Percentiles rank a stretch among this genome's conserved stretches.
phyloP scores from a whole-genome alignment of 208 protist genomes.

The Trypanosoma rangeli region DNA sequence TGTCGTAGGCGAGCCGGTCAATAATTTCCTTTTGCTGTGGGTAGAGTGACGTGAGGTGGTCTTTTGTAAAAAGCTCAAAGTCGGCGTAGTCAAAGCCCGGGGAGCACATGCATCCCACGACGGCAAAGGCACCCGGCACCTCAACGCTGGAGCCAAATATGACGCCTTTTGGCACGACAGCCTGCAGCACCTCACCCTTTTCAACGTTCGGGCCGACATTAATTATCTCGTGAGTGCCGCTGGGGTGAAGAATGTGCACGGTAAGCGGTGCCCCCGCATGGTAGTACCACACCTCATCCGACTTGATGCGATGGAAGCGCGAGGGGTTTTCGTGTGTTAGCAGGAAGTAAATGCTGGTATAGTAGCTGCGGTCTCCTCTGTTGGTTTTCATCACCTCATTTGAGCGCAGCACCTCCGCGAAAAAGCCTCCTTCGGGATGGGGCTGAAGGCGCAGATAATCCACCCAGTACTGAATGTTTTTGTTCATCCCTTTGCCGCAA shows the following conservation, averaged over 20 bases:
- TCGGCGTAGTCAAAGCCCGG: slow-evolving; percentile 46
- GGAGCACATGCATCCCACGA: slow-evolving; percentile 55
- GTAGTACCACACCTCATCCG: slow-evolving; percentile 52
- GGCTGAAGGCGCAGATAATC: slow-evolving; percentile 36
- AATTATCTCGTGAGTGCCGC: slow-evolving; percentile 34
- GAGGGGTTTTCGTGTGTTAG: slow-evolving; percentile 45
- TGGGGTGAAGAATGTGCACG: slow-evolving; percentile 39
- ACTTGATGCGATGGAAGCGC: slow-evolving; percentile 52
- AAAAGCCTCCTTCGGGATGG: slow-evolving; percentile 54
- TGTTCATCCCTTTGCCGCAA: background rate
- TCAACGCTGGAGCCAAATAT: slow-evolving; percentile 50
- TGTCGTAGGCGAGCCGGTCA: slow-evolving; percentile 45
- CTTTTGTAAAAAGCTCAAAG: slow-evolving; percentile 60
- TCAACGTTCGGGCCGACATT: slow-evolving; percentile 31
- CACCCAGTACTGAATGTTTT: slow-evolving; percentile 38
- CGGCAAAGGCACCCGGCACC: slow-evolving; percentile 29
- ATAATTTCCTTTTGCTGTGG: slow-evolving; percentile 51
- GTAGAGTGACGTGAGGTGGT: slow-evolving; percentile 40
- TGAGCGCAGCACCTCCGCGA: slow-evolving; percentile 27
- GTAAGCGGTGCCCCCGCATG: slow-evolving; percentile 46
- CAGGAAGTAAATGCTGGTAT: slow-evolving; percentile 61
- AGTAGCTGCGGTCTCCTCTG: slow-evolving; percentile 25
- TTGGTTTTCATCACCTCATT: slow-evolving; percentile 30
- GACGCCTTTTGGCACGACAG: slow-evolving; percentile 40
- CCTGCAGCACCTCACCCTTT: slow-evolving; percentile 43